Evolutionary conservation across 1,284 basidiomycete genomes (phyloP).

Genomic region (Trichosporon inkin): DNA sequence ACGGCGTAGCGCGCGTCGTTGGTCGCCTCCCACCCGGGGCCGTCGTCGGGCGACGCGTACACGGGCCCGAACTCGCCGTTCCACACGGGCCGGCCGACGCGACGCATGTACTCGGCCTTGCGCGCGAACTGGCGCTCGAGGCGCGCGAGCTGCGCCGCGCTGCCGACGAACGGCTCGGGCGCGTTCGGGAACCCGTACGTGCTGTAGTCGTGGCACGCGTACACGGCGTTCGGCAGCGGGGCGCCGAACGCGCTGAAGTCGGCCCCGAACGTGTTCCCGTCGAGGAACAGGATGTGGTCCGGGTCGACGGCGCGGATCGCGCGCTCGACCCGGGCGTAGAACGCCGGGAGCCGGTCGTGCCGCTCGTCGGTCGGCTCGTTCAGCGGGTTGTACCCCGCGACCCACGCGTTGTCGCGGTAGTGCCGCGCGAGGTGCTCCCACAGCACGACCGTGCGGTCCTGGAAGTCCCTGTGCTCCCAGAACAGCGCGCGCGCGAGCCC

Average conservation of each 20-base stretch:
- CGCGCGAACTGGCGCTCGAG: constrained; percentile 56
- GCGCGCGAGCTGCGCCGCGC: constrained; percentile 55
- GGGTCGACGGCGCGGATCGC: constrained; percentile 64
- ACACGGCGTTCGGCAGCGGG: constrained; percentile 41
- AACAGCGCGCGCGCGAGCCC: constrained; percentile 49
- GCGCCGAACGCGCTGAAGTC: constrained; percentile 66
- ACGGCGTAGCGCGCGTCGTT: constrained; percentile 65
- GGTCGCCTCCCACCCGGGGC: constrained; percentile 56
- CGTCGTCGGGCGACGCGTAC: constrained; percentile 32
- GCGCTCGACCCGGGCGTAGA: constrained; percentile 63
- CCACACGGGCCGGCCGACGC: constrained; percentile 24
- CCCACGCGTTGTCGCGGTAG: constrained; percentile 65
- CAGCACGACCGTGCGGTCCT: constrained; percentile 64
- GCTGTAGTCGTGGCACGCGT: constrained; percentile 71
- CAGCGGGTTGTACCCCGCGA: constrained; percentile 62
- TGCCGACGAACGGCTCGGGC: constrained; percentile 53
- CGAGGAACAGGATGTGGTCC: constrained; percentile 55
- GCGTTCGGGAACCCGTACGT: constrained; percentile 62
- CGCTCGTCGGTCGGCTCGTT: constrained; percentile 67
- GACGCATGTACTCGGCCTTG: constrained; percentile 52
- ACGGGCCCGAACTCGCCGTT: constrained; percentile 58
- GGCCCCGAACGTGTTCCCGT: constrained; percentile 65
- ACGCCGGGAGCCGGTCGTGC: constrained; percentile 54
- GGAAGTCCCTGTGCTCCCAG: constrained; percentile 72
- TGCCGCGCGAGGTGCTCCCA: constrained; percentile 64